phyloP scores from a whole-genome alignment of 352 stramenopile species.

The Phytophthora macrochlamydospora region DNA sequence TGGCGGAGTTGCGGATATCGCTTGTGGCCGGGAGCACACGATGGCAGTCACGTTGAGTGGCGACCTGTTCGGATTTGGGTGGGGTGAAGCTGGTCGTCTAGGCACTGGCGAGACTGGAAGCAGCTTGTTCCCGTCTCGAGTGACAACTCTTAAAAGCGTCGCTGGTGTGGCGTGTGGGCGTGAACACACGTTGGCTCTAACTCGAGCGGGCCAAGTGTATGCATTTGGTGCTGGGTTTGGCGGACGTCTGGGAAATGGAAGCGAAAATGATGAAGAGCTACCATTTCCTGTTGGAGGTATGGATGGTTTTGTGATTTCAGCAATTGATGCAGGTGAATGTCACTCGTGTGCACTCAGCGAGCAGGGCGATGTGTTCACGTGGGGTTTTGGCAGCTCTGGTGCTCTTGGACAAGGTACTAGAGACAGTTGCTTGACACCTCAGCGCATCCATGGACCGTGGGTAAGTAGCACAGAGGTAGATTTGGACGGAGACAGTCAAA shows the following conservation, averaged over 20 bases:
- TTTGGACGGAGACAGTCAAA: slow-evolving; percentile 11
- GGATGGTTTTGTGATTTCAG: slow-evolving; percentile 40
- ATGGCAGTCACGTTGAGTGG: slow-evolving; percentile 75
- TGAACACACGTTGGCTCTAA: slow-evolving; percentile 80
- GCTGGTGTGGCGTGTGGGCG: slow-evolving; percentile 74
- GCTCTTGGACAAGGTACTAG: slow-evolving; percentile 67
- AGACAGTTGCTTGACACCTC: slow-evolving; percentile 63
- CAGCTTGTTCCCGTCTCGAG: slow-evolving; percentile 58
- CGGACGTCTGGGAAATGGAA: slow-evolving; percentile 73
- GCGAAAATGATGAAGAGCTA: slow-evolving; percentile 63
- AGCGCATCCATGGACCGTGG: slow-evolving; percentile 44
- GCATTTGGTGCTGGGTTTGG: slow-evolving; percentile 82
- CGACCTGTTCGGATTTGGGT: slow-evolving; percentile 83
- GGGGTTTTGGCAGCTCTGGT: slow-evolving; percentile 85
- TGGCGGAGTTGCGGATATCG: slow-evolving; percentile 51
- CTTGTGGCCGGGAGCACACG: slow-evolving; percentile 87
- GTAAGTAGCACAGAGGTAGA: slow-evolving; percentile 12
- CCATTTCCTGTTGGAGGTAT: slow-evolving; percentile 48
- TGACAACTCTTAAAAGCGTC: slow-evolving; percentile 55
- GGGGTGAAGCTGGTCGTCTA: slow-evolving; percentile 83
- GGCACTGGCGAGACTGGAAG: slow-evolving; percentile 80
- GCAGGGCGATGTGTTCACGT: slow-evolving; percentile 81
- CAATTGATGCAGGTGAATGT: slow-evolving; percentile 78
- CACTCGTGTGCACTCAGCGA: slow-evolving; percentile 74
- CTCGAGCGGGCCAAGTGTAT: slow-evolving; percentile 54